Percentiles rank a stretch among this genome's conserved stretches.
phyloP scores from a whole-genome alignment of 179 eudicot genomes.

The Heliamphora pulchella region DNA sequence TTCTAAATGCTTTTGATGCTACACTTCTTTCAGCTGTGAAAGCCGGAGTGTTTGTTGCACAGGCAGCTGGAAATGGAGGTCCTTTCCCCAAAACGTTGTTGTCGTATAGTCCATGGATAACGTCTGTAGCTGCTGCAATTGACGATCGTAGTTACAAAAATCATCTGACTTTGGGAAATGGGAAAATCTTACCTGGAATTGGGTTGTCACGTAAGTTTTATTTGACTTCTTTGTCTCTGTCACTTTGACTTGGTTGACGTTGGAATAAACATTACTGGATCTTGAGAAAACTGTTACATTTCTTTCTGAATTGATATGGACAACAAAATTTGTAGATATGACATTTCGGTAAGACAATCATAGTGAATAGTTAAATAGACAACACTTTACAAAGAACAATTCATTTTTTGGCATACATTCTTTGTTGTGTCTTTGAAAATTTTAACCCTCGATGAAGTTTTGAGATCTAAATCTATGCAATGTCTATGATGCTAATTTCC shows the following conservation, averaged over 20 bases:
- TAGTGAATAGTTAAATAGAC: not conserved
- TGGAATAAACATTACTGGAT: not conserved
- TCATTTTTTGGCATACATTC: not conserved
- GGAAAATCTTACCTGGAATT: constrained; percentile 58
- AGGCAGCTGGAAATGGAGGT: constrained; percentile 96
- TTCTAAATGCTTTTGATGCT: constrained; percentile 79
- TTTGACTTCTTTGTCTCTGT: not conserved
- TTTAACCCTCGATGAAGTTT: not conserved
- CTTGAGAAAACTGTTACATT: not conserved
- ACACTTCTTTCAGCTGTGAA: constrained; percentile 76
- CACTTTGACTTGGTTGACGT: not conserved
- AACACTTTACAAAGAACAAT: not conserved
- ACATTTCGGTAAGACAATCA: not conserved
- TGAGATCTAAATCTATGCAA: not conserved
- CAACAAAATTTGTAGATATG: not conserved
- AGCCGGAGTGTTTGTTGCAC: constrained; percentile 89
- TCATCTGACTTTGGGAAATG: constrained; percentile 69
- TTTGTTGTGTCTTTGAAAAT: not conserved
- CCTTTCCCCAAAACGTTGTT: constrained; percentile 76
- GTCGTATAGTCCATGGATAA: constrained; percentile 93
- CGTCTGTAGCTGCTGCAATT: constrained; percentile 87
- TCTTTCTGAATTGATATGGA: not conserved
- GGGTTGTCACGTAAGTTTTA: constrained; percentile 74
- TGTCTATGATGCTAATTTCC: not conserved
- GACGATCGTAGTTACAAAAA: constrained; percentile 87